Evolutionary conservation across 768 basidiomycete genomes (phyloP).

Genomic region (Polyporus arcularius): DNA sequence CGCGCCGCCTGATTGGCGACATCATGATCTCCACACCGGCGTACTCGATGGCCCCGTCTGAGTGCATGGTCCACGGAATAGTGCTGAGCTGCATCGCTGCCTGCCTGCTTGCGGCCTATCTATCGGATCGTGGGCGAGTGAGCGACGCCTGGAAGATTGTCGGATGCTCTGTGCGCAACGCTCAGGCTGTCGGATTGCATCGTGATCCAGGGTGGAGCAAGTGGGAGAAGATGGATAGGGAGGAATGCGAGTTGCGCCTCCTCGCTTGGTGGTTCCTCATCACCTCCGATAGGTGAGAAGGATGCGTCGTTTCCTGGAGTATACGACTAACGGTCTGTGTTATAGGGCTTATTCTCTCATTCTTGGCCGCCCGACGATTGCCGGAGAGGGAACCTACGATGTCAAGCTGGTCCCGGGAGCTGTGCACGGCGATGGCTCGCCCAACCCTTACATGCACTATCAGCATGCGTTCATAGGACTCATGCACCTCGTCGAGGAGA

Average conservation of each 20-base stretch:
- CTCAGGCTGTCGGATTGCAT: conserved; percentile 31
- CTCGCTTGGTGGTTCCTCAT: conserved; percentile 30
- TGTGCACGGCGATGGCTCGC: conserved; percentile 26
- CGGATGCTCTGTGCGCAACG: conserved; percentile 24
- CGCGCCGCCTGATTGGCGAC: conserved; percentile 48
- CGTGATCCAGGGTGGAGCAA: conserved; percentile 30
- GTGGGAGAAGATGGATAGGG: conserved; percentile 29
- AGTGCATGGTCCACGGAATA: conserved; percentile 37
- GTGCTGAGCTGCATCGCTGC: conserved; percentile 49
- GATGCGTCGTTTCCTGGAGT: background rate
- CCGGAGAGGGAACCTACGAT: conserved; percentile 41
- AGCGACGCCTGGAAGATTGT: conserved; percentile 40
- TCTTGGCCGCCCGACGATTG: conserved; percentile 47
- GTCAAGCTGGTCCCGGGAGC: conserved; percentile 28
- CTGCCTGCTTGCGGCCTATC: conserved; percentile 45
- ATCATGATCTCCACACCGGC: conserved; percentile 28
- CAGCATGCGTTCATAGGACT: conserved; percentile 41
- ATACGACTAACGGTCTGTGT: conserved; percentile 1
- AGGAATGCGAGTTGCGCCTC: conserved; percentile 26
- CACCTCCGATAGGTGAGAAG: conserved; percentile 24
- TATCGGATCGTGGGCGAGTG: conserved; percentile 47
- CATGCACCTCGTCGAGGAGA: conserved; percentile 41
- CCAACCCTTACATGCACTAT: conserved; percentile 39
- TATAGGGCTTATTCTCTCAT: conserved; percentile 44
- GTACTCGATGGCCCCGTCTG: conserved; percentile 17